A percentile compares a stretch with the other conserved stretches of the same genome.
These are phyloP conservation scores for Pseudocercospora ulei DNA, from an alignment of 2,329 filamentous ascomycete species.

Conservation along the genomic window DNA sequence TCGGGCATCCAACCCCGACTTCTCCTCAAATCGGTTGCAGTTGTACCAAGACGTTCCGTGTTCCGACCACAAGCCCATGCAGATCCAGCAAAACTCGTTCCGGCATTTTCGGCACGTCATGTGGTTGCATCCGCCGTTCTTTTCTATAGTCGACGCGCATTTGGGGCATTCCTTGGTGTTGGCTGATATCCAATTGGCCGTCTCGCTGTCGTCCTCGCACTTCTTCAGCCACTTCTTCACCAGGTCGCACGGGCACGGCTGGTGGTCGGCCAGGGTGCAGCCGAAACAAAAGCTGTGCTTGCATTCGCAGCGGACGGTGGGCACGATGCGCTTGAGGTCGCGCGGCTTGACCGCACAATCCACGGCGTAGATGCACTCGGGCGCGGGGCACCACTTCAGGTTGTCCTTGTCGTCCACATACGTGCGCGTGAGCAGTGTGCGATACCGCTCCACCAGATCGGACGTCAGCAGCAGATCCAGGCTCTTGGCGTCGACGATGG, in stretches of 20 bases:
- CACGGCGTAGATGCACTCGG: conserved; percentile 89
- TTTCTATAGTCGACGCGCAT: conserved; percentile 94
- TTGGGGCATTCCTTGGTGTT: conserved; percentile 98
- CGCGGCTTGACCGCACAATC: conserved; percentile 82
- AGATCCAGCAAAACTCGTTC: conserved; percentile 99
- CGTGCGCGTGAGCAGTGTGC: conserved; percentile 76
- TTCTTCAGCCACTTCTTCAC: conserved; percentile 97
- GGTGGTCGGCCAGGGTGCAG: conserved; percentile 79
- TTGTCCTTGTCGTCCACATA: conserved; percentile 96
- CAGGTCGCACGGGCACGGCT: conserved; percentile 79
- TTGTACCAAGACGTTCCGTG: conserved; percentile 99
- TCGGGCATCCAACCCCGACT: conserved; percentile 79
- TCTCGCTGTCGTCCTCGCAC: conserved; percentile 95
- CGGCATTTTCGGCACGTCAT: conserved; percentile 97
- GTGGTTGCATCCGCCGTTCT: conserved; percentile 96
- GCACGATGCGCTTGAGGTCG: conserved; percentile 73
- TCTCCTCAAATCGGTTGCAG: conserved; percentile 95
- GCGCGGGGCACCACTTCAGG: conserved; percentile 94
- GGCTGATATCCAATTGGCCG: conserved; percentile 97
- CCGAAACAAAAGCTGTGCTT: conserved; percentile 90
- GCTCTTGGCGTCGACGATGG: conserved; percentile 83
- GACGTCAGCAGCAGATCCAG: conserved; percentile 62
- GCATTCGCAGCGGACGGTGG: conserved; percentile 78
- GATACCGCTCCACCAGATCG: conserved; percentile 57
- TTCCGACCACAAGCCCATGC: conserved; percentile 97